Conservation (phyloP, 495 filamentous ascomycete species). For the Evernia prunastri region DNA sequence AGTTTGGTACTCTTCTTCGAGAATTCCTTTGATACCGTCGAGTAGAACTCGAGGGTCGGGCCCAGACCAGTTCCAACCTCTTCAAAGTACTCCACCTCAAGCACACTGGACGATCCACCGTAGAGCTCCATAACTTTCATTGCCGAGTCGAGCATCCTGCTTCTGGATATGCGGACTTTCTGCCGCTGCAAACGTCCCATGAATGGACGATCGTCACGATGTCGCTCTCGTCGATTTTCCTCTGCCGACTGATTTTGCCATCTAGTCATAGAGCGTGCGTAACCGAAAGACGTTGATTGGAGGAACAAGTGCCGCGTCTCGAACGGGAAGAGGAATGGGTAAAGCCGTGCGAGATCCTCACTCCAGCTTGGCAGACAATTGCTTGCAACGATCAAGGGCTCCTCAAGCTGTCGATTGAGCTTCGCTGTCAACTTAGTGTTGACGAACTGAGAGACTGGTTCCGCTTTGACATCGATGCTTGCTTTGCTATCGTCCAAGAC, state of each 20-base stretch:
- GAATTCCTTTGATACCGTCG: slow-evolving; percentile 94
- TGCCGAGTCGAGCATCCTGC: slow-evolving; percentile 90
- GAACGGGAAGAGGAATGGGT: slow-evolving; percentile 98
- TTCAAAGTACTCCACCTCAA: slow-evolving; percentile 98
- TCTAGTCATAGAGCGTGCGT: slow-evolving; percentile 92
- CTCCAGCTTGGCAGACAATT: slow-evolving; percentile 96
- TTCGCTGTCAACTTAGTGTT: slow-evolving; percentile 99
- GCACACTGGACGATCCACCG: slow-evolving; percentile 84
- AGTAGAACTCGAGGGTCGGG: slow-evolving; percentile 97
- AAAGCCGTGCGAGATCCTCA: slow-evolving; percentile 90
- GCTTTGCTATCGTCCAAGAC: slow-evolving; percentile 86
- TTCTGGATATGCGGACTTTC: slow-evolving; percentile 91
- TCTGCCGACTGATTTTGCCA: slow-evolving; percentile 90
- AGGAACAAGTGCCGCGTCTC: slow-evolving; percentile 96
- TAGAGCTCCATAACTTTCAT: slow-evolving; percentile 99
- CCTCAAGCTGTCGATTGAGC: slow-evolving; percentile 92
- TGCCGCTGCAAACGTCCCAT: slow-evolving; percentile 91
- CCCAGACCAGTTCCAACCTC: slow-evolving; percentile 96
- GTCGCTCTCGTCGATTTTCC: slow-evolving; percentile 71
- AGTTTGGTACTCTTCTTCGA: slow-evolving; percentile 93
- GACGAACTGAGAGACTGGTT: slow-evolving; percentile 91
- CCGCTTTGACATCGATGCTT: slow-evolving; percentile 60
- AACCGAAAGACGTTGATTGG: slow-evolving; percentile 96
- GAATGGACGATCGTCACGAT: slow-evolving; percentile 83
- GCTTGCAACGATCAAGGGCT: slow-evolving; percentile 97